phyloP scores from a whole-genome alignment of 148 eudicot species.

The Rhododendron mucronatum region DNA sequence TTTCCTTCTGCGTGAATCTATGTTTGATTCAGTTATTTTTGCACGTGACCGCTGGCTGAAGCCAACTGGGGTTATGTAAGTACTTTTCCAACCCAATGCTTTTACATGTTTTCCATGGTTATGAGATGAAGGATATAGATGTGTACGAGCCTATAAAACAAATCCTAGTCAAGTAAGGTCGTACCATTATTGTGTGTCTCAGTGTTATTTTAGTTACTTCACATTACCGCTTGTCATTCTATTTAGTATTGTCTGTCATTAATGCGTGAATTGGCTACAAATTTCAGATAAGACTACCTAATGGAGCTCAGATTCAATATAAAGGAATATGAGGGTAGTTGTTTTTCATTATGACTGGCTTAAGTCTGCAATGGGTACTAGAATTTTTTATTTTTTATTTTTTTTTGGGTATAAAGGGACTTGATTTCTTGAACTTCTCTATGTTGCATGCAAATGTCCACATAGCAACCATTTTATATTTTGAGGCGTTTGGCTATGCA shows the following conservation, averaged over 20 bases:
- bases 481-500: neutral
- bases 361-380: neutral
- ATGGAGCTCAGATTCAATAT: neutral
- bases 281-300: neutral
- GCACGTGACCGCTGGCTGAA: slow-evolving; percentile 98
- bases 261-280: neutral
- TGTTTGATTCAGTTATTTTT: slow-evolving; percentile 94
- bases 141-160: neutral
- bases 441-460: neutral
- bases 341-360: neutral
- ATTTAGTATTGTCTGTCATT: neutral
- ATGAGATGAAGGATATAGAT: neutral
- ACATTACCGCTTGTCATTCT: neutral
- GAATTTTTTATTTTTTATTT: neutral
- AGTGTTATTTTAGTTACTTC: neutral
- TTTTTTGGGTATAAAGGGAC: neutral
- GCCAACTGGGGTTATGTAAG: slow-evolving; percentile 91
- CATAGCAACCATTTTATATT: neutral
- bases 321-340: neutral
- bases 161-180: neutral
- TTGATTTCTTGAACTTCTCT: neutral
- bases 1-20: slow-evolving; percentile 96
- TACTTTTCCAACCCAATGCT: slow-evolving; percentile 10
- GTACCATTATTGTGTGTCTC: neutral
- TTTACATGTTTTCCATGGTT: neutral